These are phyloP conservation scores for Vigna unguiculata DNA, from an alignment of 306 rosid genomes.

Conservation along the genomic window DNA sequence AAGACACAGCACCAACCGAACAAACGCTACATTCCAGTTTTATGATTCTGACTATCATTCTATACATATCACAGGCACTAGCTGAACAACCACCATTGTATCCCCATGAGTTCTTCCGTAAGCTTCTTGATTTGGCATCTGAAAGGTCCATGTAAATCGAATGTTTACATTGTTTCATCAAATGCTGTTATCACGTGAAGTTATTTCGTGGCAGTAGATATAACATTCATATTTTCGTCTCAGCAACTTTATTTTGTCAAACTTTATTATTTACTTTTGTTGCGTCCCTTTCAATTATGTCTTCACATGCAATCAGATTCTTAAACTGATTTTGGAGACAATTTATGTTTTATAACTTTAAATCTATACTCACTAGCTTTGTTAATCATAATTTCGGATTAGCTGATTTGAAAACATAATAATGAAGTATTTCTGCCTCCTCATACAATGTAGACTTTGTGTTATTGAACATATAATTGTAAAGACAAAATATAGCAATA, in stretches of 20 bases:
- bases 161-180: slow-evolving; percentile 24
- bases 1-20: slow-evolving; percentile 1
- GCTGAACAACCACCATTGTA: slow-evolving; percentile 81
- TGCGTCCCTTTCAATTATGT: slow-evolving; percentile 10
- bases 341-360: too few species aligned
- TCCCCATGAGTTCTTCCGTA: slow-evolving; percentile 89
- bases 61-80: slow-evolving; percentile 72
- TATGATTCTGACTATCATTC: slow-evolving; percentile 36
- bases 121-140: slow-evolving; percentile 79
- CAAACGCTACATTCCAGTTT: background rate
- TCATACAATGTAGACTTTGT: too few species aligned
- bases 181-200: slow-evolving; percentile 1
- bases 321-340: background rate
- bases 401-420: too few species aligned
- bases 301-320: slow-evolving; percentile 21
- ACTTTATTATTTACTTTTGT: background rate
- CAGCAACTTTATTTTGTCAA: slow-evolving; percentile 21
- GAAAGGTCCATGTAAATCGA: slow-evolving; percentile 60
- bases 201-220: slow-evolving; percentile 16
- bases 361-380: too few species aligned
- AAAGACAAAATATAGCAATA: too few species aligned
- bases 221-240: slow-evolving; percentile 15
- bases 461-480: too few species aligned
- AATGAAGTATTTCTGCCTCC: too few species aligned
- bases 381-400: too few species aligned